These are phyloP conservation scores for Sordariomycetes sp. DNA, from an alignment of 2,329 filamentous ascomycete genomes.

Conservation along the genomic window DNA sequence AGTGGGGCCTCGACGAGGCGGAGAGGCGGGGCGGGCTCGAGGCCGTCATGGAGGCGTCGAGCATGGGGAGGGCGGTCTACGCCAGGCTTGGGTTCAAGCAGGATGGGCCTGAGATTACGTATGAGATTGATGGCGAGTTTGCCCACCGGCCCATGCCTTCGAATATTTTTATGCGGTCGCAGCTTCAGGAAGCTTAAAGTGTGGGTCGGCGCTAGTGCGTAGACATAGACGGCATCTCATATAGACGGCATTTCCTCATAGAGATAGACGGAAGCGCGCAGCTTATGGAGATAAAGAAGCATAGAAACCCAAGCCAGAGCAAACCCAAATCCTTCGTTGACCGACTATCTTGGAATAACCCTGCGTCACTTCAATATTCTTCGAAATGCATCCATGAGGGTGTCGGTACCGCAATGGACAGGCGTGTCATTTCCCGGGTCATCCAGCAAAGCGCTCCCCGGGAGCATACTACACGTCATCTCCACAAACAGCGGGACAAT, in stretches of 20 bases:
- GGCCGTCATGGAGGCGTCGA: conserved; percentile 29
- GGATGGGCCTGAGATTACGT: conserved; percentile 25
- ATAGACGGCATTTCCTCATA: not conserved
- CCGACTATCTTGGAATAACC: too few relatives aligned
- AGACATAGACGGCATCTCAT: not conserved
- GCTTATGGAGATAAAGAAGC: too few relatives aligned
- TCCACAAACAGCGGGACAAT: not conserved
- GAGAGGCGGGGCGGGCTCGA: conserved; percentile 24
- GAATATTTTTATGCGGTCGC: conserved; percentile 5
- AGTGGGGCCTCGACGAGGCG: conserved; percentile 32
- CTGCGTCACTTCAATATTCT: not conserved
- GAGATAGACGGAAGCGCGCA: too few relatives aligned
- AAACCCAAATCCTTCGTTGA: too few relatives aligned
- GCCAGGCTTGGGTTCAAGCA: conserved; percentile 28
- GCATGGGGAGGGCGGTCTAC: conserved; percentile 33
- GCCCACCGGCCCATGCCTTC: conserved; percentile 6
- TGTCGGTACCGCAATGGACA: not conserved
- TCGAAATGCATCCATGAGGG: not conserved
- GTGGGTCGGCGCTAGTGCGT: not conserved
- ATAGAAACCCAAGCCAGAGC: too few relatives aligned
- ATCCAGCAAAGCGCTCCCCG: not conserved
- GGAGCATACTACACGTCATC: not conserved
- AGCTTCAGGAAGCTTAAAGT: not conserved
- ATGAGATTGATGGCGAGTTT: conserved; percentile 28
- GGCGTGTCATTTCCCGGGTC: not conserved